Base-by-base conservation (phyloP, 1,284 basidiomycete species). In the Rhizoctonia solani region DNA sequence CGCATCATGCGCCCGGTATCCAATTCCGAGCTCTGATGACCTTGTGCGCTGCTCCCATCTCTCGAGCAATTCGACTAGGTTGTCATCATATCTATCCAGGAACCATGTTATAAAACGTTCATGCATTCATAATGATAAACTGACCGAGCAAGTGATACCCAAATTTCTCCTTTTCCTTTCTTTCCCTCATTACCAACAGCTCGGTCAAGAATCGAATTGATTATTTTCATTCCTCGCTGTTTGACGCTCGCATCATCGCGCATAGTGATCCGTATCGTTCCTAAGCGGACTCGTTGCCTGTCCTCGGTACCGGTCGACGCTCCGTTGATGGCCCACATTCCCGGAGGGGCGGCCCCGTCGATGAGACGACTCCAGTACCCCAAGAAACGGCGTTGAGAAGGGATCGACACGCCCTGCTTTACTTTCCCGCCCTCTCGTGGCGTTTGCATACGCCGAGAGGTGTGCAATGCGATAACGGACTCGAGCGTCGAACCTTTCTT, bases 331-430 rank as follows among this genome's bases (percentile, higher is more conserved):
- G 50, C 54, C 68, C 66, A 66, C 39, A 55, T 55, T 13, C 69
- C 63, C 46, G 74, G 69, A 2, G 87, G 87, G 0, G 80, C 84
- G 54, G 82, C 81, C 50, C 81, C 78, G 1, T 82, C 78, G 30
- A 90, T 79, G n/a, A 88, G 72, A 4, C 86, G 79, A 1, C 87
- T 84, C 88, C 88, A 90, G 73, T 90, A 90, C 71, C 83, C 81
- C 13, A 91, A 77, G 81, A 86, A 91, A 13, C 89, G 82, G 4
- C 84, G 81, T 74, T 90, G 89, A 69, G 86, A 88, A 0, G 89
- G 87, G 70, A 91, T 89, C 71, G 86, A 89, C 39, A 90, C 87
- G 16, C 88, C 88, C 73, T 84, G 85, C 72, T 83, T 85, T 84
- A 85, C 68, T 78, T 79, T 70, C 69, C n/a, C 73, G 71, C 66